Conservation (phyloP, 2,329 filamentous ascomycete genomes). For the Exserohilum turcica region DNA sequence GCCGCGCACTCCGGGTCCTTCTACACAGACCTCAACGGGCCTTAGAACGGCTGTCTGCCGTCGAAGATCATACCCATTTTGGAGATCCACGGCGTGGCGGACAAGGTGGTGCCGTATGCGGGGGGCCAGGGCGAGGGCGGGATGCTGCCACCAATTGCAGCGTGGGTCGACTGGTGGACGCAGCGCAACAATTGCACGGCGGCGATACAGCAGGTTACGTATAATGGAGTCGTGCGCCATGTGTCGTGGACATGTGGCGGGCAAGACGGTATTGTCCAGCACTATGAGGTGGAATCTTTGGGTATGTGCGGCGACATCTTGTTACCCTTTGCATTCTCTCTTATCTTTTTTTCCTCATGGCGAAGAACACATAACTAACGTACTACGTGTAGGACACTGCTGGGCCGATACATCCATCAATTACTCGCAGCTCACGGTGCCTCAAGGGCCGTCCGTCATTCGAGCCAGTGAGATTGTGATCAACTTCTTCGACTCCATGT, state of each 20-base stretch:
- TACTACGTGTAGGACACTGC: conserved; percentile 44
- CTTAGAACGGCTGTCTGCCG: conserved; percentile 50
- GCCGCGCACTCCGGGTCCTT: conserved; percentile 55
- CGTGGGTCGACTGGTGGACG: conserved; percentile 52
- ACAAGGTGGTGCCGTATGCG: conserved; percentile 54
- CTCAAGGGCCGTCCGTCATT: conserved; percentile 51
- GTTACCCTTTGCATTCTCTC: not conserved
- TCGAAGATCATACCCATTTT: conserved; percentile 51
- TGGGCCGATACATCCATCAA: conserved; percentile 56
- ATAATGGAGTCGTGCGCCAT: conserved; percentile 52
- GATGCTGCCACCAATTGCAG: conserved; percentile 52
- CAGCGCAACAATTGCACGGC: conserved; percentile 47
- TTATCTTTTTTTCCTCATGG: not conserved
- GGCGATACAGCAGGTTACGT: conserved; percentile 41
- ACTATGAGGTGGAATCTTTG: conserved; percentile 54
- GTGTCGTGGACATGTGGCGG: conserved; percentile 51
- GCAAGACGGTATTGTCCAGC: conserved; percentile 47
- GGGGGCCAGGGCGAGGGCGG: conserved; percentile 53
- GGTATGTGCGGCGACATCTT: conserved; percentile 38
- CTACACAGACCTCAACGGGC: conserved; percentile 51
- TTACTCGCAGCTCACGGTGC: conserved; percentile 50
- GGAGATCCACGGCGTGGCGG: conserved; percentile 58
- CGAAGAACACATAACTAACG: not conserved
- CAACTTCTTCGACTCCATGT: conserved; percentile 50
- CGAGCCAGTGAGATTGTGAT: conserved; percentile 53